Percentiles rank a stretch among this genome's conserved stretches.
Evolutionary conservation across 768 basidiomycete genomes (phyloP).

Genomic region (Tephrocybe sp.): DNA sequence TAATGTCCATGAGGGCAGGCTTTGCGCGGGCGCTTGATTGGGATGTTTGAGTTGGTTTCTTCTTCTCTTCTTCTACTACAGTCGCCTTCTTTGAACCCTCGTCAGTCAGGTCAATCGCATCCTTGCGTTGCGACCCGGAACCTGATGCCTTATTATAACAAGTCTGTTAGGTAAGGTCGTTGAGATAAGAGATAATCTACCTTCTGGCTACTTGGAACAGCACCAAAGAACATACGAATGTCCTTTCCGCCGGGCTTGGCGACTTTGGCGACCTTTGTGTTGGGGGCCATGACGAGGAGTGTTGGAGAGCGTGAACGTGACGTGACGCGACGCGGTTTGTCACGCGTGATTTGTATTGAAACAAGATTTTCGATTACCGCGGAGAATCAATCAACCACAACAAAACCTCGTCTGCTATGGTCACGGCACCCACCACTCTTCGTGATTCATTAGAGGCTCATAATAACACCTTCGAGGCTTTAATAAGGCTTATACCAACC

Average conservation of each 20-base stretch:
- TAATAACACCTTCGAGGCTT: constrained; percentile 81
- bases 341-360: not conserved
- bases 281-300: constrained; percentile 14
- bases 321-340: constrained; percentile 6
- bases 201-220: constrained; percentile 11
- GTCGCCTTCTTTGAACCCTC: not conserved
- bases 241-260: constrained; percentile 31
- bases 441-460: constrained; percentile 73
- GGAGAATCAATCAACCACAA: constrained; percentile 1
- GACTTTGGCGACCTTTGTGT: constrained; percentile 22
- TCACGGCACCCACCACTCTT: constrained; percentile 46
- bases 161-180: not conserved
- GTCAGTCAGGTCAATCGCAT: constrained; percentile 27
- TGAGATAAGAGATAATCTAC: constrained; percentile 1
- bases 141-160: constrained; percentile 6
- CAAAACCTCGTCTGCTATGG: constrained; percentile 31
- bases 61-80: not conserved
- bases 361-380: not conserved
- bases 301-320: not conserved
- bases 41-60: constrained; percentile 3
- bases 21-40: not conserved
- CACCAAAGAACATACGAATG: constrained; percentile 38
- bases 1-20: no score
- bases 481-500: constrained; percentile 84
- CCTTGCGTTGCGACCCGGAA: constrained; percentile 15